Evolutionary conservation across 805 yeast species (phyloP), one percentile per base, ranked within the genome.

Genomic region (Nakazawaea holstii): DNA sequence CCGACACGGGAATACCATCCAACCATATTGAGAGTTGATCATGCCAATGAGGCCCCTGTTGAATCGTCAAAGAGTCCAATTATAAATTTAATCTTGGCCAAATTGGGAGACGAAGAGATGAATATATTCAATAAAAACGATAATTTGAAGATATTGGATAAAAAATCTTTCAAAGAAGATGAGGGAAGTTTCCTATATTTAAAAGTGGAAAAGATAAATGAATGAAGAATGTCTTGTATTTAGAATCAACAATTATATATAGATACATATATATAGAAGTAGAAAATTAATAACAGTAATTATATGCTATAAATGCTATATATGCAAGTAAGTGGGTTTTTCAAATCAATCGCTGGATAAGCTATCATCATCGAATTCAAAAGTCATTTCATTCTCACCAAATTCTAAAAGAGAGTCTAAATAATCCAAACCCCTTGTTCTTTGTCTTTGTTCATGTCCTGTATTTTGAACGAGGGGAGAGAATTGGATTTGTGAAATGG

Each of bases 1-100:
- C 72, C 77, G 1, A 77, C 82, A 0, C 64, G 61, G 15, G 77
- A 69, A 17, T 63, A 69, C 43, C 65, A 67, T 29, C 83, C 85
- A 2, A 55, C 62, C 24, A 65, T 75, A 8, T 61, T 79, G 41
- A 68, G 69, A 45, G 53, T 71, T 13, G 70, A 29, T 4, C 13
- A 28, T 35, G 24, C 17, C 9, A 20, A 20, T 20, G 24, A 20
- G 24, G 24, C 24, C 5, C 24, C 13, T 33, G 32, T 13, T 10
- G 8, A 32, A n/a, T 30, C 8, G n/a, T 15, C 41, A 11, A 36
- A 15, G 8, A 13, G 10, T 13, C 24, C 28, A 8, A 24, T 42
- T 30, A 41, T 48, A 29, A 42, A 39, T 26, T 33, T 48, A 28
- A 39, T 48, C 9, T 38, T 48, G 20, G 39, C 41, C 2, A 48